Evolutionary conservation across 176 grass and related monocot genomes (phyloP).

Genomic region (Oryza australiensis): DNA sequence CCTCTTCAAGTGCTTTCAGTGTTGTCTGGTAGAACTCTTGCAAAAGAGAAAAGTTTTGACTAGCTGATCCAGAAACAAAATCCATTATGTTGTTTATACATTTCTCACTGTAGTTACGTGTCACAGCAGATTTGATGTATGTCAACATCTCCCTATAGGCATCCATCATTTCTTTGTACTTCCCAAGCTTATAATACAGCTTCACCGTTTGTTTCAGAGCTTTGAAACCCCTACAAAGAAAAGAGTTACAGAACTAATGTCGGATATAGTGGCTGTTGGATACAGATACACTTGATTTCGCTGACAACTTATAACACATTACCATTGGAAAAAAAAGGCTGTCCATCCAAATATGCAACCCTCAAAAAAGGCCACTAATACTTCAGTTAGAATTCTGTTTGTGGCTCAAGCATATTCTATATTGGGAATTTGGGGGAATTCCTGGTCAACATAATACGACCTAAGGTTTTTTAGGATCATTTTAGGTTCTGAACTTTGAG

Average conservation of each 20-base stretch:
- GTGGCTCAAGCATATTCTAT: too few relatives aligned
- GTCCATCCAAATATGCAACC: too few relatives aligned
- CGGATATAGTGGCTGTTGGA: not conserved
- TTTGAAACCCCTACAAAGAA: slow-evolving; percentile 83
- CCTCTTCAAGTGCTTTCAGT: slow-evolving; percentile 92
- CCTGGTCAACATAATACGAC: too few relatives aligned
- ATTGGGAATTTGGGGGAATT: too few relatives aligned
- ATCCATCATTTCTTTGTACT: slow-evolving; percentile 98
- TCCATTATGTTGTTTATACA: slow-evolving; percentile 99
- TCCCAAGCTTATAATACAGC: slow-evolving; percentile 90
- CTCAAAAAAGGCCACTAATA: too few relatives aligned
- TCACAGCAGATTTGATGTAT: slow-evolving; percentile 97
- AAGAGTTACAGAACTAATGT: not conserved
- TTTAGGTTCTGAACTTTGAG: too few relatives aligned
- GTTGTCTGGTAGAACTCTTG: slow-evolving; percentile 99
- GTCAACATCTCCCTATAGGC: slow-evolving; percentile 95
- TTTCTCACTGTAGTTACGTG: slow-evolving; percentile 98
- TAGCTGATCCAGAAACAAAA: slow-evolving; percentile 96
- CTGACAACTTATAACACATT: too few relatives aligned
- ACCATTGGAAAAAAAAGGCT: too few relatives aligned
- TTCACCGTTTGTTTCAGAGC: slow-evolving; percentile 98
- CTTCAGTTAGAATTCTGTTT: too few relatives aligned
- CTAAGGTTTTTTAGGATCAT: too few relatives aligned
- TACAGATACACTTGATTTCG: not conserved
- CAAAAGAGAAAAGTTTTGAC: slow-evolving; percentile 89